Evolutionary conservation across 129 eudicot genomes (phyloP), one percentile per base, ranked within the genome.

Genomic region (Logfia minima): DNA sequence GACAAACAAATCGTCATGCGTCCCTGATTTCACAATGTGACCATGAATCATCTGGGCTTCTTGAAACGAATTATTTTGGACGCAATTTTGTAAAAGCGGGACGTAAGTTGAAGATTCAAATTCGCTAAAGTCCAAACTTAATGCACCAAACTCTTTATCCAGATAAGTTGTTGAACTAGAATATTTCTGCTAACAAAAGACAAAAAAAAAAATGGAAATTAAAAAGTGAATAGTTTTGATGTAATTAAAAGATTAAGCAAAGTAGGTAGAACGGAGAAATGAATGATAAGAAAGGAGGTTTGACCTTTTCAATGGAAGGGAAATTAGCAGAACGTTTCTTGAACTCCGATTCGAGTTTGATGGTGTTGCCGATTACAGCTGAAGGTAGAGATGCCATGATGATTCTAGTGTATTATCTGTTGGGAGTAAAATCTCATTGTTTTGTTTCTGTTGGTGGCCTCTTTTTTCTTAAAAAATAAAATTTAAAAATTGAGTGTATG

Each of bases 341-440:
- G 85, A 88, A 76, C 52, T 88, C 90, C n/a, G 87, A 73, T 80
- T 91, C 92, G 77, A 88, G 92, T 84, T 85, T 88, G 80, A 84
- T 70, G 17, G 96, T 78, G 86, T 82, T 85, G 76, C 80, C 80
- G 77, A 78, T 82, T 28, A 81, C 86, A 75, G 78, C 84, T 10
- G 92, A 84, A 74, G 97, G 92, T 66, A 91, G 70, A 76, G 94
- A 91, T 2, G 94, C 97, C 97, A 91, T 90, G 70, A 74, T 43
- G 51, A 43, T 9, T 43, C 13, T 4, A 3, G 0, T 48, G 14
- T 48, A 48, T 48, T 3, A 48, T 48, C 55, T 48, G 55, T 13
- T 48, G 55, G 55, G n/a, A 48, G 18, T 48, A 48, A 48, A 11
- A 3, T 48, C 55, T 48, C 83, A 18, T 56, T 18, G 28, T n/a